Percentiles rank a stretch among this genome's conserved stretches.
Conservation (phyloP, 2,329 filamentous ascomycete species). For the Trichothecium roseum region DNA sequence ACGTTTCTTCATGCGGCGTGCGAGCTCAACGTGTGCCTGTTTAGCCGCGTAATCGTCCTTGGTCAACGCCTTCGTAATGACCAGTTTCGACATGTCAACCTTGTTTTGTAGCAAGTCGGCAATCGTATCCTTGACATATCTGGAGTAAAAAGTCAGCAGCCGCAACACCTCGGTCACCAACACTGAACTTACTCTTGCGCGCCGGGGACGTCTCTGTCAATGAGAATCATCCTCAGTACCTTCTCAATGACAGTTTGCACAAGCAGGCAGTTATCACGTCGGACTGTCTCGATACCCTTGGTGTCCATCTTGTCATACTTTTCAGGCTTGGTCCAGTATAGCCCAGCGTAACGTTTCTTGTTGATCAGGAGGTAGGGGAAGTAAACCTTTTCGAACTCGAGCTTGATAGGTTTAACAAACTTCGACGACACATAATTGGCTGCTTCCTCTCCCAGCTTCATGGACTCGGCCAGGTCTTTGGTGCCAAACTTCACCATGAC, state of each 20-base stretch:
- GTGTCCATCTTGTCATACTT: slow-evolving; percentile 99
- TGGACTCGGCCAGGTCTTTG: slow-evolving; percentile 73
- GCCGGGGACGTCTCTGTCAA: slow-evolving; percentile 80
- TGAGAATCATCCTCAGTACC: slow-evolving; percentile 87
- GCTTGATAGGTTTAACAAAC: slow-evolving; percentile 93
- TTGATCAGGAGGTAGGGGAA: slow-evolving; percentile 98
- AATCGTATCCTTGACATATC: slow-evolving; percentile 94
- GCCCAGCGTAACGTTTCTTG: slow-evolving; percentile 97
- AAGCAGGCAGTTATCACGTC: slow-evolving; percentile 88
- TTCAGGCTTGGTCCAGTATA: slow-evolving; percentile 90
- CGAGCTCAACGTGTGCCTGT: slow-evolving; percentile 92
- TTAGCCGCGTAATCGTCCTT: slow-evolving; percentile 86
- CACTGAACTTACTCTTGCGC: slow-evolving; percentile 72
- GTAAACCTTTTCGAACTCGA: slow-evolving; percentile 99
- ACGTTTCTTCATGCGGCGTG: slow-evolving; percentile 92
- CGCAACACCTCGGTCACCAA: slow-evolving; percentile 1
- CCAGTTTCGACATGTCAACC: slow-evolving; percentile 96
- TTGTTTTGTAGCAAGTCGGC: slow-evolving; percentile 94
- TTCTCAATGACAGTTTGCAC: slow-evolving; percentile 98
- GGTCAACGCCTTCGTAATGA: slow-evolving; percentile 93
- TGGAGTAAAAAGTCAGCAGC: slow-evolving; percentile 43
- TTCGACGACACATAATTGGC: slow-evolving; percentile 80
- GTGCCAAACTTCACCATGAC: slow-evolving; percentile 99
- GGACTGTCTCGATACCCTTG: slow-evolving; percentile 97
- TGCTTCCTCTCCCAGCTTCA: slow-evolving; percentile 93